Base-by-base conservation (phyloP, 148 eudicot species). In the Chenopodium formosanum region DNA sequence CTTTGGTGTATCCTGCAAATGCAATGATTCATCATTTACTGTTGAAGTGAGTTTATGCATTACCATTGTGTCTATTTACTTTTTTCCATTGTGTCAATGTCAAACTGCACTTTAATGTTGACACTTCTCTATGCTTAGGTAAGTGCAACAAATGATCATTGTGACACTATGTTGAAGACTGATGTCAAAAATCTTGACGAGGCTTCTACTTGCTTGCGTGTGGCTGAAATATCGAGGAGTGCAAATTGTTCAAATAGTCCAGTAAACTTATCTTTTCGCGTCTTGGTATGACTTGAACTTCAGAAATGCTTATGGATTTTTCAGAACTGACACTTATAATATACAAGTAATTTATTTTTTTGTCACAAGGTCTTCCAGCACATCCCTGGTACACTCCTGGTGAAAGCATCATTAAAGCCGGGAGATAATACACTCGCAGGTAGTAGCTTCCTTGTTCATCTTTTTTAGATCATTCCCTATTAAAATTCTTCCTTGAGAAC, bases 361-460 rank as follows among this genome's bases (percentile, higher is more conserved):
- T 78, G 13, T 84, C 44, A 73, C 64, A 82, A 95, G 98, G 92
- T 95, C 75, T 95, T 94, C 84, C 94, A 95, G 89, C 99, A 94
- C 87, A 90, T 87, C 64, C 98, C 98, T 7, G 98, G 99, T 64
- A 90, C 98, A 2, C 95, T 95, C 70, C 79, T 95, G 88, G 89
- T 95, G 72, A 95, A 63, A 85, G 98, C 95, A 87, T 89, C 90
- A 62, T 80, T 95, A 84, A 88, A 88, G 79, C 88, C 81, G 56
- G 89, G 70, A 85, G 90, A 85, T 50, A 82, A 81, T 78, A 84
- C 87, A 22, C 70, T 83, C 23, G 77, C 88, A 87, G 97, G 98
- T 91, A 80, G 25, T 66, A 5, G 47, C 20, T 25, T 48, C 29
- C 46, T 2, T 0, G 4, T 31, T 32, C 37, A 25, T 22, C 72